Percentiles rank a stretch among this genome's conserved stretches.
Conservation (phyloP, 2,329 filamentous ascomycete genomes). For the Trichophyton simii region DNA sequence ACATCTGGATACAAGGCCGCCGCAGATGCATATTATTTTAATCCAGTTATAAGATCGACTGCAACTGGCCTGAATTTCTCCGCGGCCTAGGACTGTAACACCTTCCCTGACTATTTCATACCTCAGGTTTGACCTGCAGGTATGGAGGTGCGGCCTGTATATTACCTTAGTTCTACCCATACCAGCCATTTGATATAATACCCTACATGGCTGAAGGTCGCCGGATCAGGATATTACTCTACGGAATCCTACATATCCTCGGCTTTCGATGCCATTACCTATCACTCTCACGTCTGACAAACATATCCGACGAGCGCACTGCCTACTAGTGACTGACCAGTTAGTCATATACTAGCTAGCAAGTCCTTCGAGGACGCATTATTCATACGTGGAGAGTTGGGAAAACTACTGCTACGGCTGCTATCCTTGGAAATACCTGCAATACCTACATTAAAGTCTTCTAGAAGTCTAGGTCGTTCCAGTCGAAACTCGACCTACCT, state of each 20-base stretch:
- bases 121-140: not conserved
- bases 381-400: not conserved
- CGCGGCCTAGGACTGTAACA: not conserved
- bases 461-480: not conserved
- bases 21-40: not conserved
- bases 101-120: not conserved
- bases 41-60: not conserved
- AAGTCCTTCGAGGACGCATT: not conserved
- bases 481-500: not conserved
- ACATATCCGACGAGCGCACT: not conserved
- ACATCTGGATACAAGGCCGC: not conserved
- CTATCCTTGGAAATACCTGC: not conserved
- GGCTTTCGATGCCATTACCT: not conserved
- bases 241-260: not conserved
- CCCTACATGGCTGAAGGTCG: not conserved
- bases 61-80: not conserved
- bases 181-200: not conserved
- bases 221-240: not conserved
- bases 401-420: not conserved
- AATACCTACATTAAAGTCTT: not conserved
- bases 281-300: not conserved
- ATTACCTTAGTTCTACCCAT: not conserved
- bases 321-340: not conserved
- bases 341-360: not conserved
- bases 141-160: not conserved